Evolutionary conservation across 2,329 filamentous ascomycete genomes (phyloP).

Genomic region (Canariomyces notabilis): DNA sequence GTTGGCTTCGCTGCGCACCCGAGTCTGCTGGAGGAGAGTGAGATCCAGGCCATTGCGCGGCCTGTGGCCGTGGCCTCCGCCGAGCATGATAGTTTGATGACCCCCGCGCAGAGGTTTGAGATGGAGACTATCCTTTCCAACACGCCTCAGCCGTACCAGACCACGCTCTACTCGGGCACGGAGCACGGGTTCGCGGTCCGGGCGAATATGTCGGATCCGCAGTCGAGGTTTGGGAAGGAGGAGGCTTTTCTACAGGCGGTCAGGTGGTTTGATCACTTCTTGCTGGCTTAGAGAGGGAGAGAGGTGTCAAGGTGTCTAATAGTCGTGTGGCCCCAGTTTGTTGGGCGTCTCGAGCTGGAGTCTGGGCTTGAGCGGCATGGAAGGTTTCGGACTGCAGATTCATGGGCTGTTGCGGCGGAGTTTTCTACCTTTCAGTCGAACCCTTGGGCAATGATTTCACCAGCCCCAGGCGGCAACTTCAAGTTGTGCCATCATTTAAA

Average conservation of each 20-base stretch:
- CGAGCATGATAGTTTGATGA: slow-evolving; percentile 56
- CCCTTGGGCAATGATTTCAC: too few species aligned
- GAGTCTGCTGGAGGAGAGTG: slow-evolving; percentile 53
- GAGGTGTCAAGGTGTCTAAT: background rate
- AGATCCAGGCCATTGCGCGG: slow-evolving; percentile 51
- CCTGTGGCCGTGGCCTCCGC: slow-evolving; percentile 60
- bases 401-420: too few species aligned
- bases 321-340: too few species aligned
- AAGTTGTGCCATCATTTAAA: too few species aligned
- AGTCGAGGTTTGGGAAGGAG: slow-evolving; percentile 67
- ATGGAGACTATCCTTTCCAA: slow-evolving; percentile 55
- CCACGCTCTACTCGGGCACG: slow-evolving; percentile 64
- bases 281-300: slow-evolving; percentile 24
- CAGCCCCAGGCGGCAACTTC: too few species aligned
- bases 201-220: slow-evolving; percentile 48
- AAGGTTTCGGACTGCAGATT: too few species aligned
- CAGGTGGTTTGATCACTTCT: slow-evolving; percentile 61
- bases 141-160: slow-evolving; percentile 56
- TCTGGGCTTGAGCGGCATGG: too few species aligned
- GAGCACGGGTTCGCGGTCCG: slow-evolving; percentile 71
- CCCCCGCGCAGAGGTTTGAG: slow-evolving; percentile 47
- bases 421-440: too few species aligned
- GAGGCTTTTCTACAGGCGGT: slow-evolving; percentile 72
- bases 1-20: slow-evolving; percentile 62
- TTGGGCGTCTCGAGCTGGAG: background rate